A percentile compares a stretch with the other conserved stretches of the same genome.
Evolutionary conservation across 352 stramenopile genomes (phyloP).

Genomic region (Phytophthora idaei): DNA sequence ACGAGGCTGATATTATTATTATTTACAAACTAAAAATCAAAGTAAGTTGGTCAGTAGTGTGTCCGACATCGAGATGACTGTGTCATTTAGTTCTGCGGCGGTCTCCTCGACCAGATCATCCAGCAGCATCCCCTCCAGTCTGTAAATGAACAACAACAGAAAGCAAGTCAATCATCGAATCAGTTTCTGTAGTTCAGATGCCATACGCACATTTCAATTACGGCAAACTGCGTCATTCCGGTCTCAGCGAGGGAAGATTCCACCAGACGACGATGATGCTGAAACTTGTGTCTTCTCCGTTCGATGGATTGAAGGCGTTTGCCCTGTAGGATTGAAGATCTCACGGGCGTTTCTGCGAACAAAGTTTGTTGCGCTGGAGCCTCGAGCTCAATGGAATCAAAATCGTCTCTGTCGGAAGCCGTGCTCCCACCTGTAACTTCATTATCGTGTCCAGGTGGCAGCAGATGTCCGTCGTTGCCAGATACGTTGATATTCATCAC

Average conservation of each 20-base stretch:
- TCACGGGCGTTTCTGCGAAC: slow-evolving; percentile 7
- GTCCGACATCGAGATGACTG: slow-evolving; percentile 45
- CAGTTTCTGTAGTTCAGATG: background rate
- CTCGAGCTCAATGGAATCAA: background rate
- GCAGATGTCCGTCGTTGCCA: background rate
- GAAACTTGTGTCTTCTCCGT: slow-evolving; percentile 53
- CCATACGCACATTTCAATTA: slow-evolving; percentile 67
- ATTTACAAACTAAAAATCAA: background rate
- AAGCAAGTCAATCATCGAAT: background rate
- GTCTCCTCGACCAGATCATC: slow-evolving; percentile 49
- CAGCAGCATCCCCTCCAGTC: slow-evolving; percentile 51
- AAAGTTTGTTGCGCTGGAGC: background rate
- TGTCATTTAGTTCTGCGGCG: slow-evolving; percentile 43
- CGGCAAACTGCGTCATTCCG: slow-evolving; percentile 57
- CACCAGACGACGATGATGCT: slow-evolving; percentile 56
- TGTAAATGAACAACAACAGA: slow-evolving; percentile 15
- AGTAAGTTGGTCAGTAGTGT: slow-evolving; percentile 42
- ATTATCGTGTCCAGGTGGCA: background rate
- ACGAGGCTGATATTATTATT: background rate
- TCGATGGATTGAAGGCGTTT: slow-evolving; percentile 45
- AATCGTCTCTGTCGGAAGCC: background rate
- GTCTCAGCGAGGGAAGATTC: slow-evolving; percentile 61
- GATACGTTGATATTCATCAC: slow-evolving; percentile 52
- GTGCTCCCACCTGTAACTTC: background rate
- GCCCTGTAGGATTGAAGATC: slow-evolving; percentile 27